Percentiles rank a stretch among this genome's conserved stretches.
Evolutionary conservation across 2,329 filamentous ascomycete species (phyloP).

Genomic region (Xylaria sp.): DNA sequence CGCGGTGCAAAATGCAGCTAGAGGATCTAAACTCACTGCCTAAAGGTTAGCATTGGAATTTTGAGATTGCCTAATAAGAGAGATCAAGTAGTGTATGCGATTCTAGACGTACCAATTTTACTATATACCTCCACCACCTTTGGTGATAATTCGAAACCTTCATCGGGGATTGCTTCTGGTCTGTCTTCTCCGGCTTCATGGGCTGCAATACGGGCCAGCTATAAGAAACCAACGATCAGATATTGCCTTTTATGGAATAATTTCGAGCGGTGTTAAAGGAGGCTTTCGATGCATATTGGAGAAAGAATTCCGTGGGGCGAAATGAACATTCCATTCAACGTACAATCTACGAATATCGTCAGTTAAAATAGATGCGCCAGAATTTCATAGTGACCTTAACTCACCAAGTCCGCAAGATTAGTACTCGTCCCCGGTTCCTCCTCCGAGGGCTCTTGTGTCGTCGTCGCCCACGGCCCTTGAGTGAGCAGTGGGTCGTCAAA

Average conservation of each 20-base stretch:
- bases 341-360: conserved; percentile 31
- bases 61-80: background rate
- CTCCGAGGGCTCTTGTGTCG: conserved; percentile 51
- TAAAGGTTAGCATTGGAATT: conserved; percentile 9
- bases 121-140: conserved; percentile 96
- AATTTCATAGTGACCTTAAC: background rate
- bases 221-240: conserved; percentile 11
- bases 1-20: background rate
- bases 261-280: background rate
- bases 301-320: background rate
- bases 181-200: conserved; percentile 77
- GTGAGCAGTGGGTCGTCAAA: conserved; percentile 75
- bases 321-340: background rate
- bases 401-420: conserved; percentile 90
- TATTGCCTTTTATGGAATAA: background rate
- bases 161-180: conserved; percentile 67
- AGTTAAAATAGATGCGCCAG: background rate
- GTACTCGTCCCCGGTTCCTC: conserved; percentile 66
- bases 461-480: conserved; percentile 66
- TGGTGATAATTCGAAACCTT: conserved; percentile 85
- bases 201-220: conserved; percentile 87
- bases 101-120: conserved; percentile 65
- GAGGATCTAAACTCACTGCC: conserved; percentile 26
- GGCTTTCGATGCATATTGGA: background rate
- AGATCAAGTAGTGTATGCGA: background rate